phyloP scores from a whole-genome alignment of 371 early-diverging fungal species.

The Encephalitozoon hellem region DNA sequence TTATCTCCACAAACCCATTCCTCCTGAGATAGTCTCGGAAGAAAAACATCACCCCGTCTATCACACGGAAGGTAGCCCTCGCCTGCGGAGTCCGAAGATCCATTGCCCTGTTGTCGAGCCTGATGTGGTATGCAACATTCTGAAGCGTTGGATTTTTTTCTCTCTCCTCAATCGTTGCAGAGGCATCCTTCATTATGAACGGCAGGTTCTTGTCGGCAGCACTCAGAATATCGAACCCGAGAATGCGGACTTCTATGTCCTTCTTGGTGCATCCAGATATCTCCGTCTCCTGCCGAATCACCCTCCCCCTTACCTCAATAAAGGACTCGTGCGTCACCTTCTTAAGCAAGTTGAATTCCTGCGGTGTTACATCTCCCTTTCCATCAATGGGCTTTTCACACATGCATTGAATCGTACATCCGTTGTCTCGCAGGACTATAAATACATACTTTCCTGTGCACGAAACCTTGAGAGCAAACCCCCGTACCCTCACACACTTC shows the following conservation, averaged over 20 bases:
- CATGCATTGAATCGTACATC: conserved; percentile 51
- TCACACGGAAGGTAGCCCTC: conserved; percentile 90
- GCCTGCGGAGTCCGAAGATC: conserved; percentile 90
- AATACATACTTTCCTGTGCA: conserved; percentile 43
- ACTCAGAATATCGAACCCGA: conserved; percentile 30
- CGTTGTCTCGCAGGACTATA: conserved; percentile 50
- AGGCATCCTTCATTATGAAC: conserved; percentile 85
- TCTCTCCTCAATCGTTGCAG: conserved; percentile 70
- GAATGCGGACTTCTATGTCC: conserved; percentile 51
- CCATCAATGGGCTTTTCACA: not conserved
- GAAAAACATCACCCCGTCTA: conserved; percentile 77
- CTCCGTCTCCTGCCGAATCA: conserved; percentile 22
- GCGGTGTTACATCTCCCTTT: not conserved
- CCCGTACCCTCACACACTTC: conserved; percentile 28
- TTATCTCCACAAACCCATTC: conserved; percentile 86
- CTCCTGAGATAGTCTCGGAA: conserved; percentile 81
- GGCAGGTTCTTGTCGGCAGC: conserved; percentile 65
- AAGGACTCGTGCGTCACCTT: conserved; percentile 49
- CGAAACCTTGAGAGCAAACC: conserved; percentile 51
- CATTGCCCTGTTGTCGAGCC: conserved; percentile 85
- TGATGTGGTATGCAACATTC: conserved; percentile 75
- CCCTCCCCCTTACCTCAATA: conserved; percentile 45
- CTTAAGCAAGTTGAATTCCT: not conserved
- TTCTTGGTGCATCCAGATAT: conserved; percentile 53
- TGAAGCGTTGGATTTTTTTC: conserved; percentile 39